Conservation (phyloP, 345 rosid genomes). For the Raphanus raphanistrum region DNA sequence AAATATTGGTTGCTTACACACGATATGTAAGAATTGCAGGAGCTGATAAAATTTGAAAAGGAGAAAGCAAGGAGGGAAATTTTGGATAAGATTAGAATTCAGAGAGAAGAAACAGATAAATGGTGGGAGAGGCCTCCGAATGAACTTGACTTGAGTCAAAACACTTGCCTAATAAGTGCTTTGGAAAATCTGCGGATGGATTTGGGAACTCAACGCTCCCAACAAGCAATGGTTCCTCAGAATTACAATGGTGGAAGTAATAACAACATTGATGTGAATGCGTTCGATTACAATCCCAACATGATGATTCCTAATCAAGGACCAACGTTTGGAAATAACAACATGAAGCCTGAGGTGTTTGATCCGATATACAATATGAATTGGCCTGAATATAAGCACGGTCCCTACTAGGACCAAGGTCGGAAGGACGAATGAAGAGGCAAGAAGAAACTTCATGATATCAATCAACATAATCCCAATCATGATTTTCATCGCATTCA, state of each 20-base stretch:
- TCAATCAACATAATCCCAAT: not conserved
- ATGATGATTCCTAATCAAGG: not conserved
- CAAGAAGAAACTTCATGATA: not conserved
- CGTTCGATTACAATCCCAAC: not conserved
- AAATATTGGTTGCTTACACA: not conserved
- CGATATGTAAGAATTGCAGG: not conserved
- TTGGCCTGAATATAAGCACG: not conserved
- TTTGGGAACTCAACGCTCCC: slow-evolving; percentile 25
- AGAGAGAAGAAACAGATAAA: slow-evolving; percentile 12
- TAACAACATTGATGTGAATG: not conserved
- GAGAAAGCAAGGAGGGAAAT: slow-evolving; percentile 43
- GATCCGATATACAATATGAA: not conserved
- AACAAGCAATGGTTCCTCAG: not conserved
- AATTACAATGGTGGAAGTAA: not conserved
- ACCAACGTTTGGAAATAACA: not conserved
- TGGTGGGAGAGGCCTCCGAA: slow-evolving; percentile 59
- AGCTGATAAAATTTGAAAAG: slow-evolving; percentile 36
- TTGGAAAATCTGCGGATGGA: slow-evolving; percentile 43
- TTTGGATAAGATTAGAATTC: slow-evolving; percentile 33
- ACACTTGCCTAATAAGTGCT: slow-evolving; percentile 33
- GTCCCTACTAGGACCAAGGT: not conserved
- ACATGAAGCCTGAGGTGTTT: not conserved
- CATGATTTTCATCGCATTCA: not conserved
- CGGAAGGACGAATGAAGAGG: not conserved
- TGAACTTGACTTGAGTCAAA: slow-evolving; percentile 38